Evolutionary conservation across 2,329 filamentous ascomycete species (phyloP).

Genomic region (Paradendryphiella salina): DNA sequence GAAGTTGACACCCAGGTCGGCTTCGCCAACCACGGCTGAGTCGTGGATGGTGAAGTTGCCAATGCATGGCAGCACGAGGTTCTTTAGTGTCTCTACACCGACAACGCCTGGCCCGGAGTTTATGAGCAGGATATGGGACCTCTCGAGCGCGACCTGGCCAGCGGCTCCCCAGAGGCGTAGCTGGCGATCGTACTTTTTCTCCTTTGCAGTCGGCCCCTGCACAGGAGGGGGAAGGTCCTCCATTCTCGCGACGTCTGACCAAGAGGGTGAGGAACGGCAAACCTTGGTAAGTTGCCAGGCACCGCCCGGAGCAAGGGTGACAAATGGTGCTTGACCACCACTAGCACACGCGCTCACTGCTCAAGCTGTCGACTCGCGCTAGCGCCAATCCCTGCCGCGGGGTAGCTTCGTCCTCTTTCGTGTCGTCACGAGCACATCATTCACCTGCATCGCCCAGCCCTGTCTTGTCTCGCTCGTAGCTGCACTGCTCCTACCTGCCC

Average conservation of each 20-base stretch:
- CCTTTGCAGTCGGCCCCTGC: constrained; percentile 49
- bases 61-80: constrained; percentile 90
- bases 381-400: constrained; percentile 18
- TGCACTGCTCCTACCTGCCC: neutral
- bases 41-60: constrained; percentile 92
- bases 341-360: neutral
- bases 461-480: neutral
- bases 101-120: constrained; percentile 86
- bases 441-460: neutral
- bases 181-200: constrained; percentile 85
- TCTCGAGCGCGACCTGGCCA: constrained; percentile 86
- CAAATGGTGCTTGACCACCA: too few relatives aligned
- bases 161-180: constrained; percentile 92
- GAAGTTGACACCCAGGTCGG: constrained; percentile 94
- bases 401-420: constrained; percentile 14
- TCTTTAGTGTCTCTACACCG: constrained; percentile 91
- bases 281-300: constrained; percentile 1
- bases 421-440: constrained; percentile 11
- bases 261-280: neutral
- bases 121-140: constrained; percentile 86
- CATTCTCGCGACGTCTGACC: constrained; percentile 26
- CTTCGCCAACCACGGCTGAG: constrained; percentile 71
- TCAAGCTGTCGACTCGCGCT: constrained; percentile 13
- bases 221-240: constrained; percentile 46
- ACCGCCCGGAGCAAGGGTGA: too few relatives aligned